Evolutionary conservation across 148 eudicot genomes (phyloP).

Genomic region (Rhododendron vialii): DNA sequence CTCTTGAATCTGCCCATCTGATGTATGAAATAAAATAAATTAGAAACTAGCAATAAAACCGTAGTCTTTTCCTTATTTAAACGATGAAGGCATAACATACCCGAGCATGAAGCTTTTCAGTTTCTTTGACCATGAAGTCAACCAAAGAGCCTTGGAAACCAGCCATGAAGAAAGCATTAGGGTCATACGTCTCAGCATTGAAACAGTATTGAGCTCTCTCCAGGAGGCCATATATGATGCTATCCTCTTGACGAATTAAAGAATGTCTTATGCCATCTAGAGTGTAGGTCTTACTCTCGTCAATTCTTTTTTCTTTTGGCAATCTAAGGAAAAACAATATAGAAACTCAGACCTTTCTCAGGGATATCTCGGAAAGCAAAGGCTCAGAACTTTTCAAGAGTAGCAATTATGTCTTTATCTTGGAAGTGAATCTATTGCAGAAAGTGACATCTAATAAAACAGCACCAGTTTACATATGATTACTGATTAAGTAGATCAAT

Average conservation of each 20-base stretch:
- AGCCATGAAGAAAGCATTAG: conserved; percentile 61
- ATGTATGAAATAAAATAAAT: not conserved
- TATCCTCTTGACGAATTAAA: conserved; percentile 89
- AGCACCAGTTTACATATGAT: not conserved
- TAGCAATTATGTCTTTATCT: not conserved
- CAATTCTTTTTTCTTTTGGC: conserved; percentile 48
- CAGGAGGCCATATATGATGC: conserved; percentile 80
- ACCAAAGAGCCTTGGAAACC: conserved; percentile 74
- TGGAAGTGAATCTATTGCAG: not conserved
- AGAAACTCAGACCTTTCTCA: not conserved
- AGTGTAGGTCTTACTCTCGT: conserved; percentile 71
- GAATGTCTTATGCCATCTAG: conserved; percentile 77
- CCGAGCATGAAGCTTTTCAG: conserved; percentile 88
- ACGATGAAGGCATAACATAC: conserved; percentile 23
- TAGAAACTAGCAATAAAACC: conserved; percentile 6
- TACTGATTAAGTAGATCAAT: not conserved
- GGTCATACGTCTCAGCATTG: conserved; percentile 75
- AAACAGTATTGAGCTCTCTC: conserved; percentile 91
- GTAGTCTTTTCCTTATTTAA: not conserved
- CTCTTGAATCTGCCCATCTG: conserved; percentile 88
- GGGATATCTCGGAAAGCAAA: not conserved
- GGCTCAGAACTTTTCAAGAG: not conserved
- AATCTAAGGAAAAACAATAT: conserved; percentile 28
- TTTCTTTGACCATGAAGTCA: conserved; percentile 77
- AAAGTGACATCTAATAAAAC: not conserved